These are phyloP conservation scores for Dendryphion nanum DNA, from an alignment of 2,329 filamentous ascomycete genomes.

Conservation along the genomic window DNA sequence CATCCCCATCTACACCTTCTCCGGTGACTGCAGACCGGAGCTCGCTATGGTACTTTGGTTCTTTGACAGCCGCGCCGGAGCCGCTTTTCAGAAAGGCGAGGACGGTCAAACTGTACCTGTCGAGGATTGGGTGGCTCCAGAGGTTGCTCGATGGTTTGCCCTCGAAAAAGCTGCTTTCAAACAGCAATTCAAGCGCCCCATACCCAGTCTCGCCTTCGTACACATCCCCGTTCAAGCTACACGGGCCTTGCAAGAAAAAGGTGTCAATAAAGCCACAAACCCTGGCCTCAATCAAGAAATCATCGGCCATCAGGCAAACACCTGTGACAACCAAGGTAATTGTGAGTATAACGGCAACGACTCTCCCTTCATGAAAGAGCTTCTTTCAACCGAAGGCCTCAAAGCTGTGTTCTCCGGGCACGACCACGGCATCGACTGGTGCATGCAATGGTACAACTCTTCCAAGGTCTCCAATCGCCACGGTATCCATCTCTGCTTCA, in stretches of 20 bases:
- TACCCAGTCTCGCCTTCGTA: constrained; percentile 56
- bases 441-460: neutral
- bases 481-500: constrained; percentile 55
- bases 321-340: constrained; percentile 13
- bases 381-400: constrained; percentile 53
- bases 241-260: constrained; percentile 43
- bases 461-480: constrained; percentile 36
- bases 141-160: constrained; percentile 28
- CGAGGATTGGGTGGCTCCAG: constrained; percentile 18
- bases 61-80: constrained; percentile 55
- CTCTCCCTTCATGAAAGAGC: constrained; percentile 60
- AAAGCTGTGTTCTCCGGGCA: constrained; percentile 60
- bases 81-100: constrained; percentile 11
- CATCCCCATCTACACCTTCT: constrained; percentile 47
- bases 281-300: constrained; percentile 41
- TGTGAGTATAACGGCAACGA: constrained; percentile 51
- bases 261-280: constrained; percentile 43
- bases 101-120: constrained; percentile 13
- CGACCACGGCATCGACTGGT: constrained; percentile 51
- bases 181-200: constrained; percentile 26
- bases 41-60: constrained; percentile 64
- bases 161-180: constrained; percentile 14
- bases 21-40: constrained; percentile 25
- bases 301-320: constrained; percentile 21
- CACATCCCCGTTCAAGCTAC: constrained; percentile 48